Percentiles rank a stretch among this genome's conserved stretches.
Conservation (phyloP, 345 rosid genomes). For the Bruguiera sexangula region DNA sequence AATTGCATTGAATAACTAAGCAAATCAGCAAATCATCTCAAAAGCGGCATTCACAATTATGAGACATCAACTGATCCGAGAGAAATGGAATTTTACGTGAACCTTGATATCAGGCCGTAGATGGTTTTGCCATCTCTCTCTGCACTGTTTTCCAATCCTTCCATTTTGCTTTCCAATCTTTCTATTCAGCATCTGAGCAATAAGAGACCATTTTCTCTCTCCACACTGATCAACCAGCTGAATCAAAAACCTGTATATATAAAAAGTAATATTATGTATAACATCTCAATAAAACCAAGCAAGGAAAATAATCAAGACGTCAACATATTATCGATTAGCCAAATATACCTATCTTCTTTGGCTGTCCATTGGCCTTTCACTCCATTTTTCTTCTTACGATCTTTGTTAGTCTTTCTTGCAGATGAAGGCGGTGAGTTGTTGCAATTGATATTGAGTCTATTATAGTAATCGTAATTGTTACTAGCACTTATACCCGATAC, state of each 20-base stretch:
- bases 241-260: constrained; percentile 45
- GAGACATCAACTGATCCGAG: neutral
- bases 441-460: constrained; percentile 28
- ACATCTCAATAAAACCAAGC: neutral
- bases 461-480: constrained; percentile 23
- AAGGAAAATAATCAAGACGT: too few species aligned
- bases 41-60: neutral
- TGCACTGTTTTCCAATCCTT: constrained; percentile 88
- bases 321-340: neutral
- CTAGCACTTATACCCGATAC: constrained; percentile 47
- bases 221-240: constrained; percentile 64
- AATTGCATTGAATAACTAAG: too few species aligned
- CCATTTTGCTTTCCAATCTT: constrained; percentile 85
- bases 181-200: constrained; percentile 74
- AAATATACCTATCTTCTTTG: constrained; percentile 80
- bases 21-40: too few species aligned
- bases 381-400: constrained; percentile 48
- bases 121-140: constrained; percentile 99
- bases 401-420: constrained; percentile 39
- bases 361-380: constrained; percentile 93
- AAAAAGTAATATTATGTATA: neutral
- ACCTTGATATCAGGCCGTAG: constrained; percentile 91
- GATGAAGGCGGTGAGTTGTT: constrained; percentile 28
- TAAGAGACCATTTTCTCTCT: constrained; percentile 73
- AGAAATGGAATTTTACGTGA: neutral